Conservation (phyloP, 2,329 filamentous ascomycete genomes). For the Aspergillus brunneoviolaceus region DNA sequence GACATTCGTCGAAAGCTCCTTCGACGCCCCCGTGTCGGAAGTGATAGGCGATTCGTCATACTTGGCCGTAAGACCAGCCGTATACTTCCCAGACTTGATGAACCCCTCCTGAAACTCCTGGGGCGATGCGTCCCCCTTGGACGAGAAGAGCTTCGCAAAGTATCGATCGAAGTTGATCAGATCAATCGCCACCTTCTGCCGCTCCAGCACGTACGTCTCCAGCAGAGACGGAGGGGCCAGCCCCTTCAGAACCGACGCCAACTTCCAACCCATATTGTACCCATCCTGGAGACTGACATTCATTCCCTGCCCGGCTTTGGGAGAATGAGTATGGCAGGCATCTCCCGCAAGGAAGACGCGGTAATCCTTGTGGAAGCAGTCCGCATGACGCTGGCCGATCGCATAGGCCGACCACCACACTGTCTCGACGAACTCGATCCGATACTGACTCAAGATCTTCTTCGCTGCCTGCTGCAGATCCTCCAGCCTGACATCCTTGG, state of each 20-base stretch:
- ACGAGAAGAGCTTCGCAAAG: constrained; percentile 55
- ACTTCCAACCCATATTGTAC: constrained; percentile 63
- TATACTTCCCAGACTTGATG: constrained; percentile 58
- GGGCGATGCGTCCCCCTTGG: constrained; percentile 43
- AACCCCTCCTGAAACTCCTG: constrained; percentile 59
- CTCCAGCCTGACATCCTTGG: constrained; percentile 53
- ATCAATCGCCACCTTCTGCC: constrained; percentile 54
- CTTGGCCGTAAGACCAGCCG: constrained; percentile 57
- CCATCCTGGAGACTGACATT: constrained; percentile 57
- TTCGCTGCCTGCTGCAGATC: constrained; percentile 55
- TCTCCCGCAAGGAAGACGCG: constrained; percentile 70
- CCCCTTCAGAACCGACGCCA: constrained; percentile 51
- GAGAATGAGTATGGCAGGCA: constrained; percentile 67
- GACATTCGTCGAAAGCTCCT: constrained; percentile 39
- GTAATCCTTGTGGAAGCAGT: constrained; percentile 64
- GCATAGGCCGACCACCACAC: constrained; percentile 71
- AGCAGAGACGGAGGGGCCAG: constrained; percentile 46
- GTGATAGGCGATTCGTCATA: constrained; percentile 56
- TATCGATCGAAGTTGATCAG: constrained; percentile 62
- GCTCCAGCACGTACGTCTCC: constrained; percentile 55
- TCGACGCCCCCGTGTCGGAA: constrained; percentile 30
- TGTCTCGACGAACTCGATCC: constrained; percentile 55
- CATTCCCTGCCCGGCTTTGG: constrained; percentile 67
- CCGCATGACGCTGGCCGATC: constrained; percentile 69
- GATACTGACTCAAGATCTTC: constrained; percentile 56